These are phyloP conservation scores for Trametes hirsuta DNA, from an alignment of 1,284 basidiomycete genomes.

Conservation along the genomic window DNA sequence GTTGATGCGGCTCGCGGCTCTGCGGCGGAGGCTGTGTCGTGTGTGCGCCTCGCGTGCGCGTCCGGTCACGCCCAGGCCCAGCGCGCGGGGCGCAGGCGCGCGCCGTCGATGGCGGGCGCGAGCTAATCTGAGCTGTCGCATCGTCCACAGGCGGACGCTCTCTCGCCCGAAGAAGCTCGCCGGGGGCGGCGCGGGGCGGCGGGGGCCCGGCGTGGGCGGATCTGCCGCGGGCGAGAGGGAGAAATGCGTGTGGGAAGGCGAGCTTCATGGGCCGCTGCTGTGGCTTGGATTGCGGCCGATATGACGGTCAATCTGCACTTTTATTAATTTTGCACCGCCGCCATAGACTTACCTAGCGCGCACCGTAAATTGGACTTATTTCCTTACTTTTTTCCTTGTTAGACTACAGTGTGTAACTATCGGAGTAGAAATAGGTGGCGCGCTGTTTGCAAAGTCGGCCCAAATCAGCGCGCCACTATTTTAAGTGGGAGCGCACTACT, in stretches of 20 bases:
- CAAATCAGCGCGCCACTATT: too few species aligned
- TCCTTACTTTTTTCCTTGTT: too few species aligned
- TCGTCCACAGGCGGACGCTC: not conserved
- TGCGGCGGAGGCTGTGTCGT: constrained; percentile 4
- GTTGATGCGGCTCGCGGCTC: constrained; percentile 7
- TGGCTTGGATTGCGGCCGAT: not conserved
- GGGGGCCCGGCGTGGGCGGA: not conserved
- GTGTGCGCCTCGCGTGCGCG: not conserved
- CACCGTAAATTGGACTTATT: too few species aligned
- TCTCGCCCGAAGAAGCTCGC: constrained; percentile 1
- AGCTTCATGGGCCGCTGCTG: constrained; percentile 9
- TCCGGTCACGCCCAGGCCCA: not conserved
- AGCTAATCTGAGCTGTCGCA: constrained; percentile 12
- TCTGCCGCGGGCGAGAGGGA: constrained; percentile 13
- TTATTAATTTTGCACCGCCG: too few species aligned
- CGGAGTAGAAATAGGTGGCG: too few species aligned
- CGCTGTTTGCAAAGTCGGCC: too few species aligned
- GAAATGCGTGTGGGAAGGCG: constrained; percentile 3
- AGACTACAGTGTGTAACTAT: too few species aligned
- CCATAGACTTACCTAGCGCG: too few species aligned
- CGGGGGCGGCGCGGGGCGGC: not conserved
- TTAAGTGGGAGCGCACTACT: too few species aligned
- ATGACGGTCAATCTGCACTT: too few species aligned
- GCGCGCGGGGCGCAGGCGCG: not conserved
- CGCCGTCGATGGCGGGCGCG: constrained; percentile 2